Base-by-base conservation (phyloP, 306 rosid genomes). In the Dryas drummondii region DNA sequence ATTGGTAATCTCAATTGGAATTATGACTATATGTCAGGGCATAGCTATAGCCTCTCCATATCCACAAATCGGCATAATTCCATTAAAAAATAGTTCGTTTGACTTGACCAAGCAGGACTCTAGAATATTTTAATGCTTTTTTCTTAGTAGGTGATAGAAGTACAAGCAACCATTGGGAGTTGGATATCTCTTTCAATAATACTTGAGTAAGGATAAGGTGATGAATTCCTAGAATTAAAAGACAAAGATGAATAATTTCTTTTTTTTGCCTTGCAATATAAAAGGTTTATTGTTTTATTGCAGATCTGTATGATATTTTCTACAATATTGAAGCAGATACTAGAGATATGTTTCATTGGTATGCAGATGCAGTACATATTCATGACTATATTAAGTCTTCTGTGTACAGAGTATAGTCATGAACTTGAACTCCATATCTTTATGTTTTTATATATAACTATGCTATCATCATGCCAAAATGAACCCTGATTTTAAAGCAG, bases 21-120 rank as follows among this genome's bases (percentile, higher is more conserved):
- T 9, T 63, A 19, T 27, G 26, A 68, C 22, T 22, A 15, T 32
- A 13, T 46, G 5, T 50, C 58, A 6, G 19, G 42, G 12, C 54
- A 68, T 49, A 68, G 17, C 10, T 55, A 17, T 55, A 17, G 60
- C 60, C 60, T 55, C 26, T 27, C 10, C 27, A 14, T 55, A 27
- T 9, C 48, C 55, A 50, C 73, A 51, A n/a, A 32, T 51, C 16
- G 26, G 44, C 80, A 78, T 56, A 82, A 82, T 73, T 79, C 78
- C 83, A 75, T 79, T 66, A 76, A 75, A 79, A 69, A 41, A 80
- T 70, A 73, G 80, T 77, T 84, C 68, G 72, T 73, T 73, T 54
- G 81, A 78, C 65, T 84, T 78, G 70, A 51, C 52, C 8, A 44
- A 70, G 57, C 65, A 80, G 73, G 72, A 70, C 77, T 76, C 41